These are phyloP conservation scores for Buxus sempervirens DNA, from an alignment of 164 flowering plant genomes.

Conservation along the genomic window DNA sequence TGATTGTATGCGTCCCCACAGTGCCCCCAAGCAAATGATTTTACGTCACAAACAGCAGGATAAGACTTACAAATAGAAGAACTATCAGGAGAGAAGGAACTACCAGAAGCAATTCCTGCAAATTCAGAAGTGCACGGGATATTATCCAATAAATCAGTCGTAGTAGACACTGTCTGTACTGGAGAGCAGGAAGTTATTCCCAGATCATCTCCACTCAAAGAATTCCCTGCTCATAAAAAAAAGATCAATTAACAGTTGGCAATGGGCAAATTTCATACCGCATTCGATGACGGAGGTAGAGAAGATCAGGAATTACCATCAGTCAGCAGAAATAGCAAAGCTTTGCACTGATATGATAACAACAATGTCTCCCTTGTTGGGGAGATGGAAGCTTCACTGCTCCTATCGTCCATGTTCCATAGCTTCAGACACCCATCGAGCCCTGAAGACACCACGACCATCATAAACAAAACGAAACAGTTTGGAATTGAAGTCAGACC, in stretches of 20 bases:
- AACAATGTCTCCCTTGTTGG: slow-evolving; percentile 74
- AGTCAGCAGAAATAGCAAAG: slow-evolving; percentile 60
- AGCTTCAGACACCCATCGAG: too few species aligned
- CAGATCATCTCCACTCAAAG: slow-evolving; percentile 10
- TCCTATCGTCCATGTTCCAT: too few species aligned
- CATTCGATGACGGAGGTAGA: not conserved
- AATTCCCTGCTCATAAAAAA: slow-evolving; percentile 32
- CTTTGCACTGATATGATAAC: slow-evolving; percentile 68
- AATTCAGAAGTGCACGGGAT: slow-evolving; percentile 38
- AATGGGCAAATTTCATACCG: not conserved
- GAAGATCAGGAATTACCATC: slow-evolving; percentile 35
- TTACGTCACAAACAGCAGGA: slow-evolving; percentile 60
- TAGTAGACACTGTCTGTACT: slow-evolving; percentile 14
- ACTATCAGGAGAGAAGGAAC: slow-evolving; percentile 21
- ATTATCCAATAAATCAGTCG: slow-evolving; percentile 31
- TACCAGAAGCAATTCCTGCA: slow-evolving; percentile 20
- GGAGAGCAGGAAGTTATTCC: slow-evolving; percentile 15
- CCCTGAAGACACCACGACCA: too few species aligned
- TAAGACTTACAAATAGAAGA: slow-evolving; percentile 25
- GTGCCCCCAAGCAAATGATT: slow-evolving; percentile 85
- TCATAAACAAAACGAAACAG: too few species aligned
- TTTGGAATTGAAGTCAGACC: too few species aligned
- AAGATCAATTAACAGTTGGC: not conserved
- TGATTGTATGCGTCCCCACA: slow-evolving; percentile 61
- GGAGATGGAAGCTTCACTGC: slow-evolving; percentile 80